Evolutionary conservation across 1,284 basidiomycete species (phyloP), one percentile per base, ranked within the genome.

Genomic region (Puccinia hordei): DNA sequence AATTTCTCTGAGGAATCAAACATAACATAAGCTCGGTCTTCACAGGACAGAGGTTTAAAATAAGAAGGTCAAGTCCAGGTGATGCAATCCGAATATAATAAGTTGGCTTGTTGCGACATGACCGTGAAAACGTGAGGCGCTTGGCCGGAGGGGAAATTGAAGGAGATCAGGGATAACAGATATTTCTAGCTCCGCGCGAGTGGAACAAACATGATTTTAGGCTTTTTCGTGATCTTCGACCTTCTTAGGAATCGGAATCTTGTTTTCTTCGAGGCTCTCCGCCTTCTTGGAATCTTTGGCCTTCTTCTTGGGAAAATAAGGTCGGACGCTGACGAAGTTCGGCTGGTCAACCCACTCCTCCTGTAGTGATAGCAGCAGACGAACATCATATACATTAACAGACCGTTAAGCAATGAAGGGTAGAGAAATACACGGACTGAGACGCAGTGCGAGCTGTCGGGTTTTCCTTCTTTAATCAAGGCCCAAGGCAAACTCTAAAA

Each of bases 261-360:
- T n/a, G n/a, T n/a, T n/a, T n/a, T n/a, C n/a, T n/a, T n/a, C n/a
- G n/a, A n/a, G n/a, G n/a, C n/a, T n/a, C n/a, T n/a, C n/a, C n/a
- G n/a, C n/a, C n/a, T n/a, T n/a, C n/a, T n/a, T n/a, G n/a, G n/a
- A n/a, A n/a, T n/a, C n/a, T n/a, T n/a, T n/a, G n/a, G n/a, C n/a
- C n/a, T n/a, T n/a, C n/a, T n/a, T n/a, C n/a, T n/a, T n/a, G n/a
- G n/a, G n/a, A 17, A 68, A 68, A 41, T 41, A 68, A 8, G 41
- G 66, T n/a, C 49, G 22, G 27, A 68, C 66, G 46, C 66, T 68
- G 17, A 27, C 24, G 66, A 68, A 68, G 66, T 68, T 68, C 4
- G 66, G 66, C 46, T 68, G 66, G n/a, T 68, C 66, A 68, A 68
- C 44, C 41, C 35, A 49, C 15, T 68, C 66, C 66, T 68, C 66